Evolutionary conservation across 1,139 yeast species (phyloP), one percentile per base, ranked within the genome.

Genomic region (Arxiozyma telluris): DNA sequence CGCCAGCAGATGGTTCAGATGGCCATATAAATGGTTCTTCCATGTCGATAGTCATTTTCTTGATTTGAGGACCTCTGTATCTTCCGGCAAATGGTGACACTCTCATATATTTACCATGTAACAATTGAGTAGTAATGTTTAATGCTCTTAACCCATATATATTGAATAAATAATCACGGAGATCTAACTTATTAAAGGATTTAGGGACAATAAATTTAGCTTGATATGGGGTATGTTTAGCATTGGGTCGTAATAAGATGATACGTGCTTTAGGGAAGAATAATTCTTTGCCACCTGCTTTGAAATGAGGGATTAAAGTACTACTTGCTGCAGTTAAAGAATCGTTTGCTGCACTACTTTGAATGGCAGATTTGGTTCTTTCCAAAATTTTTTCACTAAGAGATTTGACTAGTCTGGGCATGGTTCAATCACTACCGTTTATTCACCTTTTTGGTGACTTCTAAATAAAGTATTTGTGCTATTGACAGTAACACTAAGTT

Each of bases 1-100:
- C 71, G 43, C 68, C 67, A 51, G 76, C 73, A 59, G 81, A 64
- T 50, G 80, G 78, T 62, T 83, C 82, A 50, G 79, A 84, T 3
- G 98, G 98, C 97, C 97, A 91, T 51, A 90, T 78, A 66, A 91
- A 91, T 21, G 98, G 97, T 60, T 89, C 89, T 54, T 81, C 82
- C 93, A 91, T 86, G 64, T 89, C 96, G 53, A 90, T 84, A 20
- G 96, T 90, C 97, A 91, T 91, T 71, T 90, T 89, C 75, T 91
- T 91, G 62, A 80, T 79, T 72, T 89, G 96, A 1, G 95, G 84
- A 8, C 77, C 75, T 71, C 96, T 81, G 70, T 83, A 80, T 64
- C 96, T 82, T 38, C 87, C 88, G 54, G 81, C 76, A 59, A 81
- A 82, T 51, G 79, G 78, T 54, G 81, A 76, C 34, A 80, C 77